phyloP scores from a whole-genome alignment of 2,329 filamentous ascomycete genomes.

The Phaeoacremonium minimum region DNA sequence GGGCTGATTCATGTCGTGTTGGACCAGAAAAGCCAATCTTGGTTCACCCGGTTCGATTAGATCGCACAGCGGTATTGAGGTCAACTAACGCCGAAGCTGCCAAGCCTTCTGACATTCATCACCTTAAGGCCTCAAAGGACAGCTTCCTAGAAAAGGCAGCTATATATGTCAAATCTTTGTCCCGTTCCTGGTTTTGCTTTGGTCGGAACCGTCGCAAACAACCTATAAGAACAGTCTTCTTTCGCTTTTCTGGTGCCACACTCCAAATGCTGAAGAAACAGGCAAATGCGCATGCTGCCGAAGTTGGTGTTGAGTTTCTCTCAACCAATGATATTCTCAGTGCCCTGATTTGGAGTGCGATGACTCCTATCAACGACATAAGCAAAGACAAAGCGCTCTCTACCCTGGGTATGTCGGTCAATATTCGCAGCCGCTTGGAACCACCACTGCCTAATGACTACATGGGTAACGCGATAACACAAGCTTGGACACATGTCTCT shows the following conservation, averaged over 20 bases:
- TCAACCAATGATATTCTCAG: constrained; percentile 20
- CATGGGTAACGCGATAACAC: constrained; percentile 19
- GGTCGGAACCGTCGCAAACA: too few relatives aligned
- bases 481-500: background rate
- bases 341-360: constrained; percentile 20
- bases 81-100: background rate
- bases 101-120: background rate
- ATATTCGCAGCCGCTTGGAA: constrained; percentile 16
- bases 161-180: too few relatives aligned
- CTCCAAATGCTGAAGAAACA: constrained; percentile 14
- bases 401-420: constrained; percentile 18
- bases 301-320: constrained; percentile 13
- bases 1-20: too few relatives aligned
- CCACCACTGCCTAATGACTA: constrained; percentile 16
- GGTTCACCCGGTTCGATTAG: background rate
- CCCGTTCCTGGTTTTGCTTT: background rate
- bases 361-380: background rate
- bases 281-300: constrained; percentile 11
- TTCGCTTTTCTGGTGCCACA: constrained; percentile 14
- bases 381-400: too few relatives aligned
- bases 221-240: constrained; percentile 15
- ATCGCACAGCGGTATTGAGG: background rate
- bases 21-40: too few relatives aligned
- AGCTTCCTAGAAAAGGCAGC: background rate
- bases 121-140: background rate